These are phyloP conservation scores for Silene coronaria DNA, from an alignment of 179 eudicot genomes.

Conservation along the genomic window DNA sequence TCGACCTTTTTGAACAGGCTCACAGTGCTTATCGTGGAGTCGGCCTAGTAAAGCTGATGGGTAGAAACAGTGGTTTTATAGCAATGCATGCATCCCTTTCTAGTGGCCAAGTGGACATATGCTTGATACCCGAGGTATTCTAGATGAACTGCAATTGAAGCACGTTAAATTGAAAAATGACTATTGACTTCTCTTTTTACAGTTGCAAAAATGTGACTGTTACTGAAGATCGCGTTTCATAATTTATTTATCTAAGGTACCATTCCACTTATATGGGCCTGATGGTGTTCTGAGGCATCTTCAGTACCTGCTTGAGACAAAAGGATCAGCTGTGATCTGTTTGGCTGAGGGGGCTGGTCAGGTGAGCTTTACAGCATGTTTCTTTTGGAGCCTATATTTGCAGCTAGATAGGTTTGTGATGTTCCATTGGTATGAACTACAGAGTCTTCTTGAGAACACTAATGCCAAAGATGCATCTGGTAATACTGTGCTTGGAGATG, in stretches of 20 bases:
- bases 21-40: constrained; percentile 98
- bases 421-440: constrained; percentile 23
- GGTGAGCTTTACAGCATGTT: constrained; percentile 38
- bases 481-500: constrained; percentile 68
- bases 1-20: constrained; percentile 42
- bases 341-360: constrained; percentile 99
- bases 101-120: constrained; percentile 97
- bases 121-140: constrained; percentile 95
- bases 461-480: constrained; percentile 96
- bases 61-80: constrained; percentile 96
- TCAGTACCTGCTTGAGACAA: constrained; percentile 70
- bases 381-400: background rate
- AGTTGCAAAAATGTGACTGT: background rate
- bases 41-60: constrained; percentile 97
- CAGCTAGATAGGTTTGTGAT: constrained; percentile 6
- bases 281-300: constrained; percentile 90
- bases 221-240: background rate
- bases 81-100: constrained; percentile 99
- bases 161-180: constrained; percentile 7
- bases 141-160: constrained; percentile 9
- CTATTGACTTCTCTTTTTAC: background rate
- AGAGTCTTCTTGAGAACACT: constrained; percentile 72
- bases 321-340: constrained; percentile 97
- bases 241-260: constrained; percentile 44
- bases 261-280: constrained; percentile 82